Conservation (phyloP, 108 stramenopile genomes). For the Nitzschia putrida region DNA sequence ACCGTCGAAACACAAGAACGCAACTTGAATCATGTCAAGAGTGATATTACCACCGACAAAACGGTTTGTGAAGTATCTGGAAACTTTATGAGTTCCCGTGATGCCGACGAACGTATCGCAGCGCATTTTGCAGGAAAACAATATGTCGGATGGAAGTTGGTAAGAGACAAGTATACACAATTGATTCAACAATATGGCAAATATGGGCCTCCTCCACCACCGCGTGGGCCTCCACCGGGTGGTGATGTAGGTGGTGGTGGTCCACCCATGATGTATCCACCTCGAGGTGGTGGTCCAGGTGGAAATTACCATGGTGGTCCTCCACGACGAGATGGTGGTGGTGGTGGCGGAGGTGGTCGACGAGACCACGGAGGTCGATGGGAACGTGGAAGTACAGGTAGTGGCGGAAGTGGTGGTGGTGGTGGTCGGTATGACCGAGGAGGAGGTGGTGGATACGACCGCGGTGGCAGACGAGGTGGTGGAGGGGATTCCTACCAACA, state of each 20-base stretch:
- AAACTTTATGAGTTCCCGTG: slow-evolving; percentile 87
- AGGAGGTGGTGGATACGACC: slow-evolving; percentile 19
- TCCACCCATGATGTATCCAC: slow-evolving; percentile 19
- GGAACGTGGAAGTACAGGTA: slow-evolving; percentile 17
- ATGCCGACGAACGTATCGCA: slow-evolving; percentile 91
- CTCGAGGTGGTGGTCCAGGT: slow-evolving; percentile 5
- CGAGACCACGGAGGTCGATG: slow-evolving; percentile 26
- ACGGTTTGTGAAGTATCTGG: slow-evolving; percentile 89
- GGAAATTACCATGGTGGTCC: slow-evolving; percentile 39
- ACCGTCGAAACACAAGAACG: slow-evolving; percentile 57
- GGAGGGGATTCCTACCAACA: slow-evolving; percentile 7
- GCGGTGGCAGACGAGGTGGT: slow-evolving; percentile 1
- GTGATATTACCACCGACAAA: slow-evolving; percentile 82
- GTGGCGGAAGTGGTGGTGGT: slow-evolving; percentile 36
- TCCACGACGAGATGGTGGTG: slow-evolving; percentile 31
- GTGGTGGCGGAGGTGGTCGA: slow-evolving; percentile 23
- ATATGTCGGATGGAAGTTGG: slow-evolving; percentile 90
- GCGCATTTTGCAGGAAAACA: slow-evolving; percentile 93
- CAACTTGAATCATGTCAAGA: slow-evolving; percentile 74
- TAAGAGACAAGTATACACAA: slow-evolving; percentile 83
- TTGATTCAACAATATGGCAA: slow-evolving; percentile 67
- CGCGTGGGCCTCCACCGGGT: slow-evolving; percentile 20
- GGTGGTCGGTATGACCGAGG: slow-evolving; percentile 11
- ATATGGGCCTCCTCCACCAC: slow-evolving; percentile 52
- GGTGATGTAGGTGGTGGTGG: slow-evolving; percentile 15